Conservation (phyloP, 176 grass and related monocot species). For the Lolium multiflorum region DNA sequence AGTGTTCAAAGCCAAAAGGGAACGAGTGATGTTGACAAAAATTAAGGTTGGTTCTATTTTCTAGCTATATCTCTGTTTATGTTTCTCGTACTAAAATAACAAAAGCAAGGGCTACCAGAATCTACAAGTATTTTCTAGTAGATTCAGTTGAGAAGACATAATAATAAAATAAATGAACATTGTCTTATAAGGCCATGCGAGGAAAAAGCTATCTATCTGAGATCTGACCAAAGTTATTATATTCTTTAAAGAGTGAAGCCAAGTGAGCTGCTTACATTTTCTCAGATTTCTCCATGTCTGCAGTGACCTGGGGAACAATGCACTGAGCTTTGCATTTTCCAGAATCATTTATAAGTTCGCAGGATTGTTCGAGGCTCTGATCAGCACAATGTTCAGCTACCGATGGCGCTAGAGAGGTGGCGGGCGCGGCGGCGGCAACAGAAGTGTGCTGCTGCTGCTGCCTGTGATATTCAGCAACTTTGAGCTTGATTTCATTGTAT, state of each 20-base stretch:
- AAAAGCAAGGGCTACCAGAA: too few species aligned
- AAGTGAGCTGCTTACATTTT: slow-evolving; percentile 54
- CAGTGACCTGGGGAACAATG: slow-evolving; percentile 32
- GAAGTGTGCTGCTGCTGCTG: too few species aligned
- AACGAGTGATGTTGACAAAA: too few species aligned
- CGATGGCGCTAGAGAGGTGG: not conserved
- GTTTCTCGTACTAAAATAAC: too few species aligned
- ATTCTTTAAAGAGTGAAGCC: not conserved
- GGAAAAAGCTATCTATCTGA: too few species aligned
- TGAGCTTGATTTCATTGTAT: not conserved
- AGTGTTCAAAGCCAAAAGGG: too few species aligned
- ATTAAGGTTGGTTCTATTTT: too few species aligned
- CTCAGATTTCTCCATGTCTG: slow-evolving; percentile 53
- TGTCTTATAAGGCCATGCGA: too few species aligned
- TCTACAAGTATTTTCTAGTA: not conserved
- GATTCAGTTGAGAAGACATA: not conserved
- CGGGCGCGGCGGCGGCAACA: too few species aligned
- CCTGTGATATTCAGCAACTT: not conserved
- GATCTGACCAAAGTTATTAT: not conserved
- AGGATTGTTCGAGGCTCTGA: slow-evolving; percentile 29
- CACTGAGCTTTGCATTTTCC: slow-evolving; percentile 49
- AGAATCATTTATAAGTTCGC: not conserved
- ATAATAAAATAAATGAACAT: too few species aligned
- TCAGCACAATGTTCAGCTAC: slow-evolving; percentile 46
- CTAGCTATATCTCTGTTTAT: too few species aligned